Base-by-base conservation (phyloP, 2,329 filamentous ascomycete genomes). In the Scortechinia acanthostroma region DNA sequence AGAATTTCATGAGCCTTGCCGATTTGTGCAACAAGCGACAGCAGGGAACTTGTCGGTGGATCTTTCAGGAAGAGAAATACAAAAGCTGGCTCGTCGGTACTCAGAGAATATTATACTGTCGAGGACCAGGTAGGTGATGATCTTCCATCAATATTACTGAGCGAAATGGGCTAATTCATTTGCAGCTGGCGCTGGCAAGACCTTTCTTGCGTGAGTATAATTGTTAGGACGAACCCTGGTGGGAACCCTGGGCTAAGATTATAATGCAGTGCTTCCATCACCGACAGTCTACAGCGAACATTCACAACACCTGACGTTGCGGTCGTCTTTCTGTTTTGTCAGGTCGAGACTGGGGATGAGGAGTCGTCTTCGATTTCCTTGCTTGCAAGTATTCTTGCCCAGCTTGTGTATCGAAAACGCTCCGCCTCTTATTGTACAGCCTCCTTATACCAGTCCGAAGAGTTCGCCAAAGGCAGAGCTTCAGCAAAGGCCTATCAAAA, bases 181-280 rank as follows among this genome's bases (percentile, higher is more conserved):
- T 4, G 19, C 33, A 59, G 58, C 58, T 25, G 58, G 58, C n/a
- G 56, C 50, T 13, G 57, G 56, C 1, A 59, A 59, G 35, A 59
- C 55, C 0, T 60, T 60, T 44, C 45, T 60, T n/a, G 49, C 57
- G 58, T 60, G 21, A 50, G 58, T 54, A 6, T 16, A 14, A 4
- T 19, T 17, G 4, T 21, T 21, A 15, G 25, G 22, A 6, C 21
- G 13, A 21, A 6, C 6, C 30, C n/a, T n/a, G n/a, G n/a, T n/a
- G n/a, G n/a, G n/a, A n/a, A n/a, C n/a, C n/a, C n/a, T n/a, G n/a
- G n/a, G n/a, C n/a, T 47, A n/a, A 30, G 10, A n/a, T 5, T 23
- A 21, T 4, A 16, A 2, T 10, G 13, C n/a, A 58, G 57, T 2
- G 55, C 57, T 10, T 22, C 50, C 3, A 53, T 60, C 4, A 55